Base-by-base conservation (phyloP, 2,329 filamentous ascomycete genomes). In the Cyclaneusma minus region DNA sequence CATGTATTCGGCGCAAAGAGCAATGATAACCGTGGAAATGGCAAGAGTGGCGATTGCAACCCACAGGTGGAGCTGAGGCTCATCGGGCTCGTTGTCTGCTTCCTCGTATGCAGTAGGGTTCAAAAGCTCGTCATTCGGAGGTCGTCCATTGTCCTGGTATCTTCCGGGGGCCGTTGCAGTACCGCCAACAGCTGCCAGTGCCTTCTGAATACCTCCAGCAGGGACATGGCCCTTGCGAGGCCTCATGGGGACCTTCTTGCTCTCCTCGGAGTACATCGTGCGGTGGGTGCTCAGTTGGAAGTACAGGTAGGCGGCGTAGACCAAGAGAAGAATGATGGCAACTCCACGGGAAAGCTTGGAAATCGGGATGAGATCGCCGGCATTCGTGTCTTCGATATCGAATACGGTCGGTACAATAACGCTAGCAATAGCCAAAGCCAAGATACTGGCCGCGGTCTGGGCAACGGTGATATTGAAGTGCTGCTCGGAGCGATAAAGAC, bases 371-470 rank as follows among this genome's bases (percentile, higher is more conserved):
- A 46, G 39, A 2, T 48, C 37, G 18, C 48, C 35, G 0, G 45
- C 43, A 4, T 39, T 41, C 2, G 60, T 58, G 16, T 51, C 45
- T 24, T 52, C 55, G 16, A 60, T 55, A 35, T 80, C 66, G 47
- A 92, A 93, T 4, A 87, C 82, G 5, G 84, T 92, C 0, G 87
- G 87, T 14, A 94, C 83, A 38, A 94, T 87, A 38, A 93, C 61
- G 41, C 73, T 77, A 25, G 74, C 76, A 19, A 91, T 79, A 8
- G 76, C 65, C 7, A 77, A 48, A 12, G 84, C 54, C 13, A 89
- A 58, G 7, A 78, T 70, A 14, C 60, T 52, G 9, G 84, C 74
- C 3, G 84, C 81, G 0, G 85, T 93, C 50, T 93, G 84, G 0
- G 85, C 85, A 5, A 94, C 84, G 0, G 81, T 87, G 17, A 79